Conservation (phyloP, 805 yeast species). For the Nakazawaea siamensis region DNA sequence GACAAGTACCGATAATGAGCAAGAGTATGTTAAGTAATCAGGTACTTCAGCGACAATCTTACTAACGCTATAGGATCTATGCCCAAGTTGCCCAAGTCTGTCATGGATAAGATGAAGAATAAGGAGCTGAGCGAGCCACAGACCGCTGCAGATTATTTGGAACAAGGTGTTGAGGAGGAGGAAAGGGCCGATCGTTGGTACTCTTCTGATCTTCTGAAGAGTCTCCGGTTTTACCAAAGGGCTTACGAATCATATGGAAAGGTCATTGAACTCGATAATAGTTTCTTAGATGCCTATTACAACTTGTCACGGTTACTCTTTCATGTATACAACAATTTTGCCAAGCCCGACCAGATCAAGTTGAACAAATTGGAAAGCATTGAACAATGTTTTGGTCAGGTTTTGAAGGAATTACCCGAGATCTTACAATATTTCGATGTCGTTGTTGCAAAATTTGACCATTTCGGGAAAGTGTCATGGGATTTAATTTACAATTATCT, state of each 20-base stretch:
- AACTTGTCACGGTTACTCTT: conserved; percentile 52
- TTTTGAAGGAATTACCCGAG: conserved; percentile 28
- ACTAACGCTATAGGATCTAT: no score
- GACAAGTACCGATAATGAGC: no score
- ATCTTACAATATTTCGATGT: conserved; percentile 31
- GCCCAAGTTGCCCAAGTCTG: conserved; percentile 13
- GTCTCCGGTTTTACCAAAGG: conserved; percentile 54
- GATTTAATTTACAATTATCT: conserved; percentile 41
- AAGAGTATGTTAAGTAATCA: conserved; percentile 1
- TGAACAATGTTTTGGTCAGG: conserved; percentile 23
- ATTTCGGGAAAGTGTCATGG: conserved; percentile 18
- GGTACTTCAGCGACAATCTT: neutral
- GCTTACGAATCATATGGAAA: conserved; percentile 37
- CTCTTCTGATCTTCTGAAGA: conserved; percentile 55
- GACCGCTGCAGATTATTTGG: conserved; percentile 46
- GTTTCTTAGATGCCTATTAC: conserved; percentile 40
- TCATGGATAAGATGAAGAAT: conserved; percentile 1
- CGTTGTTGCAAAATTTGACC: conserved; percentile 21
- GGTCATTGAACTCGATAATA: conserved; percentile 23
- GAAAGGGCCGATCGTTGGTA: conserved; percentile 76
- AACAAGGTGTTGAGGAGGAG: conserved; percentile 50
- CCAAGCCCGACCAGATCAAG: conserved; percentile 37
- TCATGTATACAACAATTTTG: conserved; percentile 46
- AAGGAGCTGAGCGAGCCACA: conserved; percentile 19
- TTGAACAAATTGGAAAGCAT: conserved; percentile 24